A percentile compares a stretch with the other conserved stretches of the same genome.
These are phyloP conservation scores for Tetracentron sinense DNA, from an alignment of 164 flowering plant species.

Conservation along the genomic window DNA sequence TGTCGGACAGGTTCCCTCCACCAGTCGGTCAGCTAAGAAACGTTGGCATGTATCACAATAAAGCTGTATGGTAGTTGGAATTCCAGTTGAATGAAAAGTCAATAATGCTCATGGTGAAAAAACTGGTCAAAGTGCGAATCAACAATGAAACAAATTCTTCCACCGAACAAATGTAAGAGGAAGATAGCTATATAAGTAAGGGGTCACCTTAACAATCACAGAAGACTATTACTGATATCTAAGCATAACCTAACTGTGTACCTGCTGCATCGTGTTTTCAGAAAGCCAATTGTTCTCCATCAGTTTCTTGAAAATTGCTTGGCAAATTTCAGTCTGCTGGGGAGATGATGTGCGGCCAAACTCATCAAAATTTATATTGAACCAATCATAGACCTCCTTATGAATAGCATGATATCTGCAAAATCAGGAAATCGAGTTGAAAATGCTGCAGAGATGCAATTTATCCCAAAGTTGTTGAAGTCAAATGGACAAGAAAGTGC, in stretches of 20 bases:
- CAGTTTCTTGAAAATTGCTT: constrained; percentile 72
- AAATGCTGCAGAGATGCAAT: not conserved
- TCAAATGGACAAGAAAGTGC: no score
- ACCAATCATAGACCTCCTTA: constrained; percentile 85
- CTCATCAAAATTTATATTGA: constrained; percentile 81
- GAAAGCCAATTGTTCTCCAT: constrained; percentile 81
- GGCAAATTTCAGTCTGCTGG: constrained; percentile 89
- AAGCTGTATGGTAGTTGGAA: constrained; percentile 43
- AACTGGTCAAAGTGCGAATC: not conserved
- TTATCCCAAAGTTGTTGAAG: no score
- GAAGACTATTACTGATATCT: not conserved
- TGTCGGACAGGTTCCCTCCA: constrained; percentile 87
- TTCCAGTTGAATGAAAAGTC: constrained; percentile 4
- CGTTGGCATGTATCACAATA: constrained; percentile 77
- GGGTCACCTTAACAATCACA: not conserved
- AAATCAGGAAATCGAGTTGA: constrained; percentile 2
- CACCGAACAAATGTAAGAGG: not conserved
- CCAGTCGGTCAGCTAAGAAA: constrained; percentile 89
- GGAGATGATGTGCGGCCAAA: constrained; percentile 94
- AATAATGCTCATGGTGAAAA: not conserved
- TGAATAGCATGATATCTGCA: constrained; percentile 84
- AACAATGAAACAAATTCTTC: not conserved
- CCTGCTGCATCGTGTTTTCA: constrained; percentile 93
- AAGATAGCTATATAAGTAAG: not conserved
- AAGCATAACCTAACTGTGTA: constrained; percentile 8